Conservation (phyloP, 163 green algal genomes). For the Volvox carteri region DNA sequence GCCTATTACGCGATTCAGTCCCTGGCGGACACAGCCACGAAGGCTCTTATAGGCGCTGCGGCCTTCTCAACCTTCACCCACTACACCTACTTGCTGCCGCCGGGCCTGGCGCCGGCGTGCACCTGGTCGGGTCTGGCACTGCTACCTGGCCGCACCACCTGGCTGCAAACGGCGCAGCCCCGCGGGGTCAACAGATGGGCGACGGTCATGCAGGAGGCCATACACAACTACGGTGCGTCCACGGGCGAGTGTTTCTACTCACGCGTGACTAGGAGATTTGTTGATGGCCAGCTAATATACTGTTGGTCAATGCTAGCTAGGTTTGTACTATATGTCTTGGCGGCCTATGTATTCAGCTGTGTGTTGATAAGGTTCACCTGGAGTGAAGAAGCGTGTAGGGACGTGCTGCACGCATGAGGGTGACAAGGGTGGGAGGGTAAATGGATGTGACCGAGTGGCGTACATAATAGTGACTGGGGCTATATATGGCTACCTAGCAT, state of each 20-base stretch:
- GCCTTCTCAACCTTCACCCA: background rate
- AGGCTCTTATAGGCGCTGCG: background rate
- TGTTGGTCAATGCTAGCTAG: too few species aligned
- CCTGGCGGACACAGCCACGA: background rate
- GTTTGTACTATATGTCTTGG: too few species aligned
- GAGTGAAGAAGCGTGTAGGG: too few species aligned
- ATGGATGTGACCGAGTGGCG: too few species aligned
- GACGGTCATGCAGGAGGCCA: slow-evolving; percentile 41
- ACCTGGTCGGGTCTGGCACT: slow-evolving; percentile 3
- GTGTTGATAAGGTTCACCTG: too few species aligned
- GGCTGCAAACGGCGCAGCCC: background rate
- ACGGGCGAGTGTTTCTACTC: background rate
- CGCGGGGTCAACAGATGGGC: slow-evolving; percentile 18
- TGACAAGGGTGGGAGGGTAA: too few species aligned
- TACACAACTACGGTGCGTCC: slow-evolving; percentile 38
- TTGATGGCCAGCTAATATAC: too few species aligned
- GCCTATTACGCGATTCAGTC: background rate
- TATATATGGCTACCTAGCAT: too few species aligned
- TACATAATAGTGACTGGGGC: too few species aligned
- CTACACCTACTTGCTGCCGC: slow-evolving; percentile 1
- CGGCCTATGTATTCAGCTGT: too few species aligned
- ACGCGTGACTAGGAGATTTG: background rate
- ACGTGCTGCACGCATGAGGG: too few species aligned
- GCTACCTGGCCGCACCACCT: slow-evolving; percentile 31
- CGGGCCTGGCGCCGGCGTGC: background rate